A percentile compares a stretch with the other conserved stretches of the same genome.
These are phyloP conservation scores for Saccharomycopsis fibuligera DNA, from an alignment of 805 yeast genomes.

Conservation along the genomic window DNA sequence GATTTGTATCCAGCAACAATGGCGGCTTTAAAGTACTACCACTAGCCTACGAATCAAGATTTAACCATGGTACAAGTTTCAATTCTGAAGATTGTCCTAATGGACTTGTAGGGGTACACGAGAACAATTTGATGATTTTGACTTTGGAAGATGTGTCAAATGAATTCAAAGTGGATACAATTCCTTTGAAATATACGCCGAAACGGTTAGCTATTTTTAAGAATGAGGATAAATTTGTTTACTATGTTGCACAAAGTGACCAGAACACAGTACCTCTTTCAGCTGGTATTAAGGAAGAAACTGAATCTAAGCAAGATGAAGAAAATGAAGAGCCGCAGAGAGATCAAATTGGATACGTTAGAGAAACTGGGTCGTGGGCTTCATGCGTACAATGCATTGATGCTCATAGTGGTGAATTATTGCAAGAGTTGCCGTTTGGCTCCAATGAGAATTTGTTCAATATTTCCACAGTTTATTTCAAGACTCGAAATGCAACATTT, in stretches of 20 bases:
- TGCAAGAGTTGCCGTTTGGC: conserved; percentile 31
- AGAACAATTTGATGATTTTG: conserved; percentile 47
- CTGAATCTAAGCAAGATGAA: conserved; percentile 4
- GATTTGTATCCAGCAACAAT: conserved; percentile 2
- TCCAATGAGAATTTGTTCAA: conserved; percentile 23
- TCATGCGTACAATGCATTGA: conserved; percentile 50
- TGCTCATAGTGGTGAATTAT: conserved; percentile 28
- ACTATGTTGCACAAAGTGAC: conserved; percentile 44
- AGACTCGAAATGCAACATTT: conserved; percentile 21
- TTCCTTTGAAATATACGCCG: conserved; percentile 47
- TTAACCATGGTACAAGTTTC: conserved; percentile 46
- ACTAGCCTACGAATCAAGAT: conserved; percentile 17
- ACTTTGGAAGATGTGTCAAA: conserved; percentile 38
- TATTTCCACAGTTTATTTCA: conserved; percentile 28
- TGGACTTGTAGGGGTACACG: conserved; percentile 60
- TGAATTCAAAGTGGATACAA: conserved; percentile 31
- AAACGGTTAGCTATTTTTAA: conserved; percentile 30
- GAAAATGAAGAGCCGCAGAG: too few species aligned
- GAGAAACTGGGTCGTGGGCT: conserved; percentile 34
- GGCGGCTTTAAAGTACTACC: conserved; percentile 18
- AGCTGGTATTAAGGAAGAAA: conserved; percentile 11
- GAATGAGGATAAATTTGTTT: conserved; percentile 12
- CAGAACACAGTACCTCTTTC: conserved; percentile 25
- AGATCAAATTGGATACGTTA: conserved; percentile 34
- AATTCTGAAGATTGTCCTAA: conserved; percentile 53